These are phyloP conservation scores for Globisporangium viniferum DNA, from an alignment of 352 stramenopile genomes.

Conservation along the genomic window DNA sequence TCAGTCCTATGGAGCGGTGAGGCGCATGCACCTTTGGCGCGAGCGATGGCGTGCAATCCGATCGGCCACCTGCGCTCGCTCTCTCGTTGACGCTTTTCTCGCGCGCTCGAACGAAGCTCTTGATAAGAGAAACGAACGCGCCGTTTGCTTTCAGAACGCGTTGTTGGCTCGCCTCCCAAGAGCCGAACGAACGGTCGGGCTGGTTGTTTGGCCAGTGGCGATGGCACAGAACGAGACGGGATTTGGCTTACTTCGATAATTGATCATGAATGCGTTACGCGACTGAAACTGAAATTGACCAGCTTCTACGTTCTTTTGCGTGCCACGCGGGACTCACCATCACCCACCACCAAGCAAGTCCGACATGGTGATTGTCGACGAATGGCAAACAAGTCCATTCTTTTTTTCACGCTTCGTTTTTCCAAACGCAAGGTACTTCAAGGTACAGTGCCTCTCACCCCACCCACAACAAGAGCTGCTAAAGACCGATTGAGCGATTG, in stretches of 20 bases:
- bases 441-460: no score
- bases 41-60: not conserved
- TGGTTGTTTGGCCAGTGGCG: no score
- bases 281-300: no score
- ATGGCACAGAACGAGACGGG: no score
- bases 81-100: not conserved
- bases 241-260: no score
- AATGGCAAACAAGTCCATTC: not conserved
- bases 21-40: not conserved
- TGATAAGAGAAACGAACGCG: constrained; percentile 1
- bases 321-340: no score
- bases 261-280: no score
- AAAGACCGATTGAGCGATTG: not conserved
- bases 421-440: no score
- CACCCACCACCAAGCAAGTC: no score
- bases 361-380: not conserved
- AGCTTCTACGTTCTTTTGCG: no score
- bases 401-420: not conserved
- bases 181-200: no score
- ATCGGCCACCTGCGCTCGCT: not conserved
- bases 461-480: no score
- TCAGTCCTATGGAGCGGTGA: not conserved
- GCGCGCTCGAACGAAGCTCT: not conserved
- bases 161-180: not conserved
- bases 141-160: not conserved